Base-by-base conservation (phyloP, 345 rosid genomes). In the Boechera stricta region DNA sequence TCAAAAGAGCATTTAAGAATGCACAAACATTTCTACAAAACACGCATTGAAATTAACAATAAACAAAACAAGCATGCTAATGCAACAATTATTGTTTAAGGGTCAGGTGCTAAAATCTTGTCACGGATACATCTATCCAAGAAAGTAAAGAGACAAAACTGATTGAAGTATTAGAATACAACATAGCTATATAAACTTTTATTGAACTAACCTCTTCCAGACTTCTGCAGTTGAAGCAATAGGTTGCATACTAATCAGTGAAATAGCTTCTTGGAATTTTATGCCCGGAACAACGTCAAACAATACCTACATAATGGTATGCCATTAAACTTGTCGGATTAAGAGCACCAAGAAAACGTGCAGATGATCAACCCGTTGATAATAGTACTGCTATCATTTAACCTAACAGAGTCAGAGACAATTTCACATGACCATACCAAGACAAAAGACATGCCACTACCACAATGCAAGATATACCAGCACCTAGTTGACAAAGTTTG, bases 241-340 rank as follows among this genome's bases (percentile, higher is more conserved):
- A 73, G 98, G 98, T 79, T 92, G 97, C 95, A 92, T 87, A 79
- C 88, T 90, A 63, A 94, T 87, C 72, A 92, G 85, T 84, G 93
- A 89, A 75, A 94, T 85, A 60, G 98, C 98, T 83, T 94, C 97
- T 80, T 80, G 86, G 80, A 85, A 94, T 69, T 84, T 90, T 83
- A 94, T 84, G 77, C 84, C 86, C 38, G 98, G 97, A 81, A 94
- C 98, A 68, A 92, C 91, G 74, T 94, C 98, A 86, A 94, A 94
- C 70, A 94, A 74, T 42, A 94, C 98, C 98, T 94, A 58, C 77
- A 80, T 52, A 38, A 83, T 65, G 53, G 76, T 39, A 80, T 16
- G 15, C 47, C 68, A 53, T 80, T 66, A 71, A 18, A 73, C 18
- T 58, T 45, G 58, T 62, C 18, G 1, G 13, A 62, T 24, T 36